A percentile compares a stretch with the other conserved stretches of the same genome.
Evolutionary conservation across 129 eudicot species (phyloP).

Genomic region (Calendula officinalis): DNA sequence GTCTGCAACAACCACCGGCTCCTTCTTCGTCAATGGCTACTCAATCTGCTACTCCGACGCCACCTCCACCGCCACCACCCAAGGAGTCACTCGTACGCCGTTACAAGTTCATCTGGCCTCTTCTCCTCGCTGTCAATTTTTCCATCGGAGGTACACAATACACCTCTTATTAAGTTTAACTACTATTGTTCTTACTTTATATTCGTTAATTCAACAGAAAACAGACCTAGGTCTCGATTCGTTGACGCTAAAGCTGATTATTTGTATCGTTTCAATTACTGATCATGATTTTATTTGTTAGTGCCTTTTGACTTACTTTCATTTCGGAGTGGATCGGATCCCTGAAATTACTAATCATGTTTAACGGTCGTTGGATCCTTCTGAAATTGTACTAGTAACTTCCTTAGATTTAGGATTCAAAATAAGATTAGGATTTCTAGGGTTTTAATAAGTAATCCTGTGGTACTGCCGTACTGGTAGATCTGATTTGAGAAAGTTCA

Average conservation of each 20-base stretch:
- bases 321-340: too few species aligned
- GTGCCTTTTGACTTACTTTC: too few species aligned
- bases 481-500: not conserved
- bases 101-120: constrained; percentile 59
- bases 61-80: constrained; percentile 31
- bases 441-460: not conserved
- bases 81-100: constrained; percentile 54
- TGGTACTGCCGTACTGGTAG: too few species aligned
- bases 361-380: too few species aligned
- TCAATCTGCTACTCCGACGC: constrained; percentile 19
- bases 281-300: too few species aligned
- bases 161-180: too few species aligned
- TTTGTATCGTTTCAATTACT: too few species aligned
- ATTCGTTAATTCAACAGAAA: too few species aligned
- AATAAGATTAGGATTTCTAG: constrained; percentile 10
- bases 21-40: not conserved
- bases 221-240: too few species aligned
- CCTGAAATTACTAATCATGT: too few species aligned
- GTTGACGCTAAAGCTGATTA: too few species aligned
- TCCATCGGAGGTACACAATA: constrained; percentile 47
- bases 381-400: constrained; percentile 1
- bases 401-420: not conserved
- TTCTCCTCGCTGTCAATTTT: constrained; percentile 56
- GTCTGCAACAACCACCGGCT: not conserved
- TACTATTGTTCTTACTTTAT: too few species aligned